These are phyloP conservation scores for Coniferiporia weirii DNA, from an alignment of 1,284 basidiomycete species.

Conservation along the genomic window DNA sequence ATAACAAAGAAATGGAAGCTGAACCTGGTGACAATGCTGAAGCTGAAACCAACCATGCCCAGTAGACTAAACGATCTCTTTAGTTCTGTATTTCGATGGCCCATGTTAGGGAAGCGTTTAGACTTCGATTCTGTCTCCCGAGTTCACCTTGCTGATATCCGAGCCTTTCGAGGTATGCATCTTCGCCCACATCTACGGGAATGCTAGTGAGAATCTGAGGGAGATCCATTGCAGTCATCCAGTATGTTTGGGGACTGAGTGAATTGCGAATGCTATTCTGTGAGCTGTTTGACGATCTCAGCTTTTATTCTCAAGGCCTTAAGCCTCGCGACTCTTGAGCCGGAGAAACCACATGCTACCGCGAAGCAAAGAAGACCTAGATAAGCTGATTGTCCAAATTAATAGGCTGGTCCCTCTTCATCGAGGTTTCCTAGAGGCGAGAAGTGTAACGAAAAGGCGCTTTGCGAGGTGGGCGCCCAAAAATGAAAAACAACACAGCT, in stretches of 20 bases:
- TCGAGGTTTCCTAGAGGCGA: too few species aligned
- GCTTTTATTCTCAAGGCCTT: background rate
- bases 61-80: conserved; percentile 16
- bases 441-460: too few species aligned
- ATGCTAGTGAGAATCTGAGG: background rate
- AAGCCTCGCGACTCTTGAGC: background rate
- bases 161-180: conserved; percentile 15
- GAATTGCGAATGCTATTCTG: too few species aligned
- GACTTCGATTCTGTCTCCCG: background rate
- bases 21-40: conserved; percentile 18
- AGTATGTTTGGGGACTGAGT: too few species aligned
- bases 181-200: conserved; percentile 8
- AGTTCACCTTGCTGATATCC: conserved; percentile 15
- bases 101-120: background rate
- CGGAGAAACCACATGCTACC: background rate
- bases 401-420: too few species aligned
- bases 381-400: too few species aligned
- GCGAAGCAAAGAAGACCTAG: background rate
- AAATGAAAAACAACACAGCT: background rate
- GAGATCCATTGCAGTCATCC: background rate
- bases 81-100: conserved; percentile 1
- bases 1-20: background rate
- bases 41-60: conserved; percentile 19
- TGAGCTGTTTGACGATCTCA: too few species aligned
- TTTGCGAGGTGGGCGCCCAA: background rate